A percentile compares a stretch with the other conserved stretches of the same genome.
Evolutionary conservation across 441 rosid genomes (phyloP).

Genomic region (Viola pubescens): DNA sequence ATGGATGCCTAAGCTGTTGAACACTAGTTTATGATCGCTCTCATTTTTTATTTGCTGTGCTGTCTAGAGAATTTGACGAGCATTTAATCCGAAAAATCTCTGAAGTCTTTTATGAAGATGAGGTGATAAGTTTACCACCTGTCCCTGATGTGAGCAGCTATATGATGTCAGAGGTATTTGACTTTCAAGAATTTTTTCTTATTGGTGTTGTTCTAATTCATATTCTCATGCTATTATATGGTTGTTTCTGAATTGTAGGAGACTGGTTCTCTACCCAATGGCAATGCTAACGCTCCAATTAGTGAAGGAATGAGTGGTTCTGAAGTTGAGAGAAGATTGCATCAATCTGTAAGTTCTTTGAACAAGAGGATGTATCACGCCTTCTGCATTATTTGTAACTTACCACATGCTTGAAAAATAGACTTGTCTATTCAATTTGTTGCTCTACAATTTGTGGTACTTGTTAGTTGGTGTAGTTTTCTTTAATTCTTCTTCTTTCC

Average conservation of each 20-base stretch:
- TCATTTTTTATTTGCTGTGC: constrained; percentile 9
- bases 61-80: constrained; percentile 90
- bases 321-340: constrained; percentile 71
- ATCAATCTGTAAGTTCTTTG: constrained; percentile 44
- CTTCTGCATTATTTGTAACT: no score
- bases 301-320: constrained; percentile 72
- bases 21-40: not conserved
- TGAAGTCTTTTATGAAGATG: constrained; percentile 84
- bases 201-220: constrained; percentile 1
- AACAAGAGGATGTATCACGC: not conserved
- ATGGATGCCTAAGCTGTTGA: not conserved
- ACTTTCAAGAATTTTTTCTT: constrained; percentile 13
- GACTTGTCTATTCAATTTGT: not conserved
- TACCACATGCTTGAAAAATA: no score
- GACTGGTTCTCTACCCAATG: constrained; percentile 67
- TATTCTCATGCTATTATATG: constrained; percentile 12
- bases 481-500: constrained; percentile 15
- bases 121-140: constrained; percentile 59
- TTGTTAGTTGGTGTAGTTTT: constrained; percentile 10
- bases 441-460: not conserved
- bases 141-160: constrained; percentile 94
- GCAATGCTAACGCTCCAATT: constrained; percentile 42
- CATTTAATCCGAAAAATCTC: constrained; percentile 59
- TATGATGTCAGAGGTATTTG: constrained; percentile 76
- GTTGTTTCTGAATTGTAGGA: constrained; percentile 44